Evolutionary conservation across 2,329 filamentous ascomycete species (phyloP), one percentile per base, ranked within the genome.

Genomic region (Cladophialophora bantiana): DNA sequence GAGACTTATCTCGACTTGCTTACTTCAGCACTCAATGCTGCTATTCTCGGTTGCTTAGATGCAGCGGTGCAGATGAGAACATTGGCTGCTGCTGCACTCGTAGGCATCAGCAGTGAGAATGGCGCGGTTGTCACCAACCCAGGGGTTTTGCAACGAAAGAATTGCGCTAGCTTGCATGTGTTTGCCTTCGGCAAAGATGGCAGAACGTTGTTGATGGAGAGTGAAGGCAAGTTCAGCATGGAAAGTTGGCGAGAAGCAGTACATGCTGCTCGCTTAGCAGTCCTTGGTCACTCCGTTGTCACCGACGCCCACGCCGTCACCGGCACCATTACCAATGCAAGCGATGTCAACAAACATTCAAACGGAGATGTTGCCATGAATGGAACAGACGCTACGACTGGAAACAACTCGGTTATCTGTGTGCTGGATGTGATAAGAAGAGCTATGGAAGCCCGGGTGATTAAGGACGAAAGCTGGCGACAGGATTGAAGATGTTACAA

Each of bases 1-100:
- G 70, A 72, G 62, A 67, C 66, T 90, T 91, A 92, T 76, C 85
- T 97, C 50, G 84, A 89, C 57, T 83, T 96, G 54, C 87, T 99
- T 62, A 92, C 95, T 31, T 87, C 91, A 38, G 84, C 97, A 69
- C 81, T 97, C 35, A 93, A 97, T 78, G 89, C 93, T 1, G 86
- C 92, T 4, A 82, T 94, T 42, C 82, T 95, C 45, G 89, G 92
- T 26, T 85, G 98, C 15, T 83, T 98, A 40, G 93, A 93, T 52
- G 93, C 91, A 32, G 90, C 91, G 1, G 85, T 97, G 38, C 93
- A 94, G 12, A 84, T 98, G 74, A 89, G 88, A 53, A 88, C 89
- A 68, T 90, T 90, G 12, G 86, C 90, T 52, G 88, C 88, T 18
- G 85, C 91, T 2, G 85, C 86, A 0, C 79, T 90, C 20, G 78